Evolutionary conservation across 2,329 filamentous ascomycete species (phyloP), one percentile per base, ranked within the genome.

Genomic region (Didymella sp.): DNA sequence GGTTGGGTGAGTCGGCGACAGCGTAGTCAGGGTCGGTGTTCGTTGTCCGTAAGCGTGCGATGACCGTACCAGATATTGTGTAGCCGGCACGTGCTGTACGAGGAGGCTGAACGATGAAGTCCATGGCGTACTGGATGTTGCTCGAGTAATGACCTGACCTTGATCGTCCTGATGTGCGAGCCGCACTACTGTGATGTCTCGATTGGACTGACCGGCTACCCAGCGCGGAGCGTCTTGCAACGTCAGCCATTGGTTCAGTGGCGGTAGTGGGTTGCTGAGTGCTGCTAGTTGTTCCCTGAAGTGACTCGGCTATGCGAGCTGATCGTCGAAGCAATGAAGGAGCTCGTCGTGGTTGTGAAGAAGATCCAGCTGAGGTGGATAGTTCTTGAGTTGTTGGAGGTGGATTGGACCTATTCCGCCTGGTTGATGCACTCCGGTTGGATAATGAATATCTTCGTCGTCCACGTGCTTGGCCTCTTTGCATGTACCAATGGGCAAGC

Each of bases 91-190:
- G 69, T 47, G 72, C 73, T 37, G 61, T 73, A 27, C 68, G 59
- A 2, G 74, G 74, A 6, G 74, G 74, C 51, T 77, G 74, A 13
- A 76, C 68, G 15, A 76, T 60, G 30, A 77, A 71, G 50, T 77
- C 74, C 74, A 77, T 77, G 48, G 63, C 69, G 69, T 76, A 76
- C 21, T 63, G 59, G 19, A 73, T 73, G 13, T 73, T 70, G 37
- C 70, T 68, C 11, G 66, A 63, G 42, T 63, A 59, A 31, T 66
- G 67, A 27, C 57, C 63, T 31, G 69, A 64, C 60, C 69, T 67
- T 56, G 70, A 67, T 41, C 66, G 66, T 42, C 57, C 62, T 43
- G 62, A 61, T 27, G 56, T 60, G 51, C 62, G 69, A 52, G 54
- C 54, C 52, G 63, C 64, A 56, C 59, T 60, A 42, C 60, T 54